Conservation (phyloP, 306 rosid species). For the Prinsepia uniflora region DNA sequence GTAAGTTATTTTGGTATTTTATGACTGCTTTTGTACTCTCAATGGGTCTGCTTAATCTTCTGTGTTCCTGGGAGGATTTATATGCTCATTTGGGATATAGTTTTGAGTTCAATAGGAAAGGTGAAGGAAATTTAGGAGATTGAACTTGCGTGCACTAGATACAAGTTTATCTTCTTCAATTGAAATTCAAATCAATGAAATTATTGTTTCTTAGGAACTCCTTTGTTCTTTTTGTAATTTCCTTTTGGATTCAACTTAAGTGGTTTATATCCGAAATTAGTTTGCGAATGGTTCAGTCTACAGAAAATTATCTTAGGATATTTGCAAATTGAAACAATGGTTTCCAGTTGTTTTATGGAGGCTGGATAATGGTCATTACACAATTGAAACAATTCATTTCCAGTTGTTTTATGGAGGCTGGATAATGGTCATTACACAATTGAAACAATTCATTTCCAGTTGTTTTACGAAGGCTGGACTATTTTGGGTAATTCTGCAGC, state of each 20-base stretch:
- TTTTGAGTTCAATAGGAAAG: not conserved
- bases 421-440: not conserved
- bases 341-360: too few species aligned
- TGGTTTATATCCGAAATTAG: not conserved
- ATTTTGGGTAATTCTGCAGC: not conserved
- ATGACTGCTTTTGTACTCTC: not conserved
- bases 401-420: not conserved
- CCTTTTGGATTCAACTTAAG: not conserved
- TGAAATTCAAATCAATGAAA: not conserved
- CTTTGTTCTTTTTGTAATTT: too few species aligned
- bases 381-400: conserved; percentile 4
- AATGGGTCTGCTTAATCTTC: too few species aligned
- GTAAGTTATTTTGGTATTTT: conserved; percentile 38
- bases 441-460: conserved; percentile 2
- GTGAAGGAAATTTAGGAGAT: not conserved
- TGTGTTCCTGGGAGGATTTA: too few species aligned
- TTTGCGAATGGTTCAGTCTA: not conserved
- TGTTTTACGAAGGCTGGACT: not conserved
- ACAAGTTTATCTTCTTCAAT: not conserved
- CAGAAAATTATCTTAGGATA: not conserved
- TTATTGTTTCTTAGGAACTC: conserved; percentile 13
- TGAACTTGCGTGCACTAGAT: conserved; percentile 7
- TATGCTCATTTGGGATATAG: not conserved
- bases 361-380: too few species aligned
- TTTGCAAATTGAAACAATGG: not conserved